A percentile compares a stretch with the other conserved stretches of the same genome.
Conservation (phyloP, 805 yeast species). For the Candida anglica region DNA sequence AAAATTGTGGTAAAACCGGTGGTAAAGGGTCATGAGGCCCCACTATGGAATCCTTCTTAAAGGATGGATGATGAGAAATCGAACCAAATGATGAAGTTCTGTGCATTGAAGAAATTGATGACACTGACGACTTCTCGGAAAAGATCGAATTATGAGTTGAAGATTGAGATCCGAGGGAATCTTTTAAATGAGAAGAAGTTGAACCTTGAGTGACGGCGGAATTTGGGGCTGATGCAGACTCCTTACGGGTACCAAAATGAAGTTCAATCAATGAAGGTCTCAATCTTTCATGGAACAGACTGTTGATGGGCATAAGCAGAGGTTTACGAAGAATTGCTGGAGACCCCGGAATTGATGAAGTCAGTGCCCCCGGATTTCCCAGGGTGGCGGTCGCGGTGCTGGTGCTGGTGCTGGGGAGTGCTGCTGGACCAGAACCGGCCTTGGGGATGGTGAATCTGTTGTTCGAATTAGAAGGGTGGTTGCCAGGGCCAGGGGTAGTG, state of each 20-base stretch:
- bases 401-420: conserved; percentile 1
- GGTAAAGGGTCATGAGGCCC: conserved; percentile 15
- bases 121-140: conserved; percentile 32
- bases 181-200: conserved; percentile 19
- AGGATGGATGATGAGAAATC: conserved; percentile 14
- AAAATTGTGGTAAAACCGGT: no score
- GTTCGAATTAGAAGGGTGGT: background rate
- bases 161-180: conserved; percentile 24
- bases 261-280: conserved; percentile 35
- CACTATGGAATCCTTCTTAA: conserved; percentile 11
- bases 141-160: conserved; percentile 30
- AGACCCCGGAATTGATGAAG: conserved; percentile 11
- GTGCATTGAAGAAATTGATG: conserved; percentile 24
- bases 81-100: conserved; percentile 28
- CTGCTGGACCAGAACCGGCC: conserved; percentile 5
- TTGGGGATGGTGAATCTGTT: background rate
- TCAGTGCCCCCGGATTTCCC: no score
- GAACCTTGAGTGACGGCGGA: conserved; percentile 23
- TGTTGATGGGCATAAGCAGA: conserved; percentile 12
- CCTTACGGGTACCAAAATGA: conserved; percentile 13
- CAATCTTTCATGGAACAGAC: conserved; percentile 22
- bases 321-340: conserved; percentile 11
- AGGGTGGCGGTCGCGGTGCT: no score
- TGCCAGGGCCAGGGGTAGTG: background rate
- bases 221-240: conserved; percentile 2